These are phyloP conservation scores for Strobilomyces echinocephalus DNA, from an alignment of 768 basidiomycete species.

Conservation along the genomic window DNA sequence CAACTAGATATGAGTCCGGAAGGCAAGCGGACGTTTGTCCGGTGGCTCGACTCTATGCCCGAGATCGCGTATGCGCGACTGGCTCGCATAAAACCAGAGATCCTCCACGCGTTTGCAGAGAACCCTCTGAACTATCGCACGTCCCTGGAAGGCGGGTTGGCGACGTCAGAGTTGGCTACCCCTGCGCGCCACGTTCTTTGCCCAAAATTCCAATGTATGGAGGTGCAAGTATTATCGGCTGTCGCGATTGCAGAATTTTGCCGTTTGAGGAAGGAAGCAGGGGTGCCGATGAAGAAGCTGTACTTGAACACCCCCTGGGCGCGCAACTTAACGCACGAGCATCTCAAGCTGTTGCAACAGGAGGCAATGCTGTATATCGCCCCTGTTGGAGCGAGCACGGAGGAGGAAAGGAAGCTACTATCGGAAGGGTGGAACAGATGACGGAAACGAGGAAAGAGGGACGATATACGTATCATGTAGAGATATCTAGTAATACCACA, in stretches of 20 bases:
- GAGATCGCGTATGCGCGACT: constrained; percentile 46
- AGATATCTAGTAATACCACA: background rate
- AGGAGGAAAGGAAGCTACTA: constrained; percentile 41
- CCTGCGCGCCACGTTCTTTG: constrained; percentile 31
- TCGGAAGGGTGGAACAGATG: constrained; percentile 13
- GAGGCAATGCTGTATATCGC: constrained; percentile 27
- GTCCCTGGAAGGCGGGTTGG: constrained; percentile 1
- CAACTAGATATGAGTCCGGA: constrained; percentile 29
- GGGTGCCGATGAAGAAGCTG: constrained; percentile 46
- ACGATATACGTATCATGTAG: constrained; percentile 4
- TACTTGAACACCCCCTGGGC: constrained; percentile 40
- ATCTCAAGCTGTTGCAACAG: constrained; percentile 24
- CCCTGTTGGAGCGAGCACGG: constrained; percentile 37
- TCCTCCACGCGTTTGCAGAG: constrained; percentile 48
- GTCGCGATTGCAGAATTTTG: constrained; percentile 35
- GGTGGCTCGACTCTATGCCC: constrained; percentile 58
- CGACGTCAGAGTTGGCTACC: constrained; percentile 1
- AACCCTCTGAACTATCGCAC: constrained; percentile 30
- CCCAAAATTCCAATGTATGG: constrained; percentile 43
- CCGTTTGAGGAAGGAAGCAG: constrained; percentile 33
- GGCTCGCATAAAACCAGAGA: constrained; percentile 36
- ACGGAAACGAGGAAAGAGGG: constrained; percentile 1
- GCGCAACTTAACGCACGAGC: constrained; percentile 13
- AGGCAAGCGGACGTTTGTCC: constrained; percentile 34
- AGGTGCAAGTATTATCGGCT: constrained; percentile 39